Evolutionary conservation across 1,139 yeast genomes (phyloP).

Genomic region (Petasospora rhodanensis): DNA sequence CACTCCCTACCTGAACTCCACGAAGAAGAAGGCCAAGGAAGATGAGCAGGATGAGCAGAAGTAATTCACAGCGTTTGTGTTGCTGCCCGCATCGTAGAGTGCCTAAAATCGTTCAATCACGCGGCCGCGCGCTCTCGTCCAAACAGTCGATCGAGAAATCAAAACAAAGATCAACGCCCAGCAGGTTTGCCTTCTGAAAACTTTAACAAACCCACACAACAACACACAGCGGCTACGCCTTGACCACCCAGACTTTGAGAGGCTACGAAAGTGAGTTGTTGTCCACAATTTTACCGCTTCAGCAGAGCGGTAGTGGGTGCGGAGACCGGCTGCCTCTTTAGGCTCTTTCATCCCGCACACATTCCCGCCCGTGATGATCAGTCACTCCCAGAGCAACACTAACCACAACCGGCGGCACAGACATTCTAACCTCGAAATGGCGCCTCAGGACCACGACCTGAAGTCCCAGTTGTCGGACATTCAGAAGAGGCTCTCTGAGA

Average conservation of each 20-base stretch:
- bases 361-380: neutral
- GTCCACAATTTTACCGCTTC: too few species aligned
- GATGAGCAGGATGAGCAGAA: constrained; percentile 17
- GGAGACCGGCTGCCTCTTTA: too few species aligned
- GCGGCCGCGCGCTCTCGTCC: too few species aligned
- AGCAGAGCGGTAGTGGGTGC: too few species aligned
- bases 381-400: neutral
- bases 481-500: constrained; percentile 47
- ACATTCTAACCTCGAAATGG: constrained; percentile 11
- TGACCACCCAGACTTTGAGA: too few species aligned
- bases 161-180: neutral
- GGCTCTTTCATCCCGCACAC: too few species aligned
- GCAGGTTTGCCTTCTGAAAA: too few species aligned
- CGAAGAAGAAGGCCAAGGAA: constrained; percentile 34
- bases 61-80: too few species aligned
- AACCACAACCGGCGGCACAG: constrained; percentile 5
- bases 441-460: constrained; percentile 38
- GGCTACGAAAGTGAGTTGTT: too few species aligned
- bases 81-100: too few species aligned
- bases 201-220: neutral
- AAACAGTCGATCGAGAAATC: neutral
- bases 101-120: too few species aligned
- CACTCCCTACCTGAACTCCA: constrained; percentile 46
- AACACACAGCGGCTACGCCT: too few species aligned
- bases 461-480: constrained; percentile 58